Evolutionary conservation across 129 eudicot genomes (phyloP).

Genomic region (Daucus carota): DH1_v3.0 NC_030388.2:31627501-31628000

Average conservation of each 20-base stretch:
- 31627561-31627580: no score
- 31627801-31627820: neutral
- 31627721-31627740: neutral
- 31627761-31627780: conserved; percentile 1
- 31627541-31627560: no score
- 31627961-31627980: neutral
- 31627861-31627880: neutral
- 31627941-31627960: conserved; percentile 10
- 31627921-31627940: conserved; percentile 19
- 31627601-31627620: neutral
- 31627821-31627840: conserved; percentile 12
- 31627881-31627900: neutral
- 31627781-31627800: conserved; percentile 7
- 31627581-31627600: neutral
- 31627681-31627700: neutral
- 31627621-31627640: neutral
- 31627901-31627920: neutral
- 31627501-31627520: no score
- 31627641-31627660: neutral
- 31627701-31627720: conserved; percentile 15
- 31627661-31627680: neutral
- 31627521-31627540: no score
- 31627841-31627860: neutral
- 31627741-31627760: neutral
- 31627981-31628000: neutral